phyloP scores from a whole-genome alignment of 257 asterid genomes.

The Oldenlandia corymbosa region DNA sequence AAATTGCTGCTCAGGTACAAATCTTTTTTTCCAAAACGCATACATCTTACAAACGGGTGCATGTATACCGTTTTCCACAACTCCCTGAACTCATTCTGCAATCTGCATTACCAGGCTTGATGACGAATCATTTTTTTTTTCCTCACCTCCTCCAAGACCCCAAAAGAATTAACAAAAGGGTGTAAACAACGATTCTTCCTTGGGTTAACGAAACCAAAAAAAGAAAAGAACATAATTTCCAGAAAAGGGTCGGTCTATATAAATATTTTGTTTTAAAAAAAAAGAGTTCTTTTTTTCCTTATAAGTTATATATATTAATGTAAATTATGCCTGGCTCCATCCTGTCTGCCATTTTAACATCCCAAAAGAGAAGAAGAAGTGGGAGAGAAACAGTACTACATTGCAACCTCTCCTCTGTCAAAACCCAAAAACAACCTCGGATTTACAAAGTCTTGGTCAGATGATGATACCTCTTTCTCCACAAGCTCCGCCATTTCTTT shows the following conservation, averaged over 20 bases:
- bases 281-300: constrained; percentile 16
- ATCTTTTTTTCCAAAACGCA: constrained; percentile 13
- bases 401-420: constrained; percentile 37
- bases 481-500: constrained; percentile 37
- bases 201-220: constrained; percentile 15
- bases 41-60: constrained; percentile 5
- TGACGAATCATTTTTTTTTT: constrained; percentile 21
- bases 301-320: constrained; percentile 20
- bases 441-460: constrained; percentile 29
- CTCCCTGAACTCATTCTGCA: constrained; percentile 20
- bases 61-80: constrained; percentile 18
- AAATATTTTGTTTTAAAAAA: constrained; percentile 6
- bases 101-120: constrained; percentile 21
- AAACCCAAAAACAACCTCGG: constrained; percentile 42
- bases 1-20: constrained; percentile 17
- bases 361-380: constrained; percentile 27
- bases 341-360: constrained; percentile 76
- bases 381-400: constrained; percentile 25
- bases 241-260: constrained; percentile 9
- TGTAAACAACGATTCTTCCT: constrained; percentile 24
- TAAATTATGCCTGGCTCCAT: constrained; percentile 71
- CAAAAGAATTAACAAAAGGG: constrained; percentile 8
- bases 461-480: constrained; percentile 33
- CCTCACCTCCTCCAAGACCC: constrained; percentile 17
- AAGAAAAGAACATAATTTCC: constrained; percentile 6